Percentiles rank a stretch among this genome's conserved stretches.
Evolutionary conservation across 2,329 filamentous ascomycete genomes (phyloP).

Genomic region (Penicillium sp.): DNA sequence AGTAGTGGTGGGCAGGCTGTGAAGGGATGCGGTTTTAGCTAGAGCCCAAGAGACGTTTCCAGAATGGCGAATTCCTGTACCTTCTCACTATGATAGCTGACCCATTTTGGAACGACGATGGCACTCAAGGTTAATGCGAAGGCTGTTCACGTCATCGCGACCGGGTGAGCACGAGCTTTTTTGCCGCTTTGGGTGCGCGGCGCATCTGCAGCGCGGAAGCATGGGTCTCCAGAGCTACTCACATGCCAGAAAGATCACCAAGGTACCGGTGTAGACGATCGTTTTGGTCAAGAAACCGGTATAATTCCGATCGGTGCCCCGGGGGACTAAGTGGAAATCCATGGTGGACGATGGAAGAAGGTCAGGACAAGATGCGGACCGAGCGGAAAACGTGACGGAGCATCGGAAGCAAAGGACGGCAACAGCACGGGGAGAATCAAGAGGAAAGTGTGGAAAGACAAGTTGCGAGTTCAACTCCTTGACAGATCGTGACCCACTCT

Average conservation of each 20-base stretch:
- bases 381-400: constrained; percentile 4
- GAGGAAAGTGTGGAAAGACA: neutral
- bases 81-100: constrained; percentile 44
- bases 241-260: constrained; percentile 44
- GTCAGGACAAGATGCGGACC: constrained; percentile 9
- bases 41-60: too few relatives aligned
- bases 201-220: too few relatives aligned
- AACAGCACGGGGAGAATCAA: neutral
- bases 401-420: constrained; percentile 1
- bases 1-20: constrained; percentile 53
- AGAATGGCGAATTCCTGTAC: too few relatives aligned
- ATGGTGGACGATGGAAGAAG: constrained; percentile 16
- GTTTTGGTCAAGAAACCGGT: constrained; percentile 46
- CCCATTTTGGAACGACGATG: constrained; percentile 46
- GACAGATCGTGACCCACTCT: constrained; percentile 3
- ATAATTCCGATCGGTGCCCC: constrained; percentile 42
- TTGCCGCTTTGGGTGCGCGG: constrained; percentile 1
- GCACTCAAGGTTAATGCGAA: constrained; percentile 43
- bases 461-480: neutral
- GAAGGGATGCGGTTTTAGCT: neutral
- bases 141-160: constrained; percentile 25
- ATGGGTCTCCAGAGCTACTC: constrained; percentile 12
- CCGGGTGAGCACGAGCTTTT: constrained; percentile 4
- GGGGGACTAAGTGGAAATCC: constrained; percentile 42
- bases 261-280: constrained; percentile 42